phyloP scores from a whole-genome alignment of 2,329 filamentous ascomycete genomes.

The Aspergillus unguis region DNA sequence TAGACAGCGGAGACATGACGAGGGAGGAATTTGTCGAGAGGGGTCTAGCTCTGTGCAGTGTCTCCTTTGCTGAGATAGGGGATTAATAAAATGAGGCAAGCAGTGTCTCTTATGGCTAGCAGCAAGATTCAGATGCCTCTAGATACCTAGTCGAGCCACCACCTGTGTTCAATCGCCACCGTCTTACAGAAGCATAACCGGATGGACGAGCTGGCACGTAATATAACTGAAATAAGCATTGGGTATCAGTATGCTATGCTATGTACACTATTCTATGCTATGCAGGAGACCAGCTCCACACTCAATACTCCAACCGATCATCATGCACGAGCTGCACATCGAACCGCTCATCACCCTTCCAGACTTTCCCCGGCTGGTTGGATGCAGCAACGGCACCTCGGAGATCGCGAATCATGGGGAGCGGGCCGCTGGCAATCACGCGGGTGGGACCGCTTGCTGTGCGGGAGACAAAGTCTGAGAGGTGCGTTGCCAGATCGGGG shows the following conservation, averaged over 20 bases:
- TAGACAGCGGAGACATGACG: conserved; percentile 29
- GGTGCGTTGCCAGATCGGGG: conserved; percentile 44
- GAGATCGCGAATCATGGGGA: conserved; percentile 48
- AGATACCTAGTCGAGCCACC: no score
- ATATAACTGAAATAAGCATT: not conserved
- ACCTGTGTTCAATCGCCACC: no score
- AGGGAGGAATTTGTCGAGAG: conserved; percentile 21
- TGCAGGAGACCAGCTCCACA: not conserved
- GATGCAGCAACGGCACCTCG: conserved; percentile 38
- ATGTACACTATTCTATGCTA: conserved; percentile 29
- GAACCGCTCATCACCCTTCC: conserved; percentile 55
- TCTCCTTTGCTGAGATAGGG: no score
- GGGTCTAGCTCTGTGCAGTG: no score
- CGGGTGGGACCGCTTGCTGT: conserved; percentile 50
- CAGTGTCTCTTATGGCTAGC: no score
- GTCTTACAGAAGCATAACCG: no score
- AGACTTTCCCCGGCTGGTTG: conserved; percentile 55
- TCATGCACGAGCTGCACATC: conserved; percentile 59
- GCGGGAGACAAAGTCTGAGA: conserved; percentile 45
- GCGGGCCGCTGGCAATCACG: conserved; percentile 61
- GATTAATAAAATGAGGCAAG: no score
- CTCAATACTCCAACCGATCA: conserved; percentile 50
- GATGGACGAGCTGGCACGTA: not conserved
- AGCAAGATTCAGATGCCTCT: no score
- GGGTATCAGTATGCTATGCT: not conserved